phyloP scores from a whole-genome alignment of 2,329 filamentous ascomycete genomes.

The Oidium heveae region DNA sequence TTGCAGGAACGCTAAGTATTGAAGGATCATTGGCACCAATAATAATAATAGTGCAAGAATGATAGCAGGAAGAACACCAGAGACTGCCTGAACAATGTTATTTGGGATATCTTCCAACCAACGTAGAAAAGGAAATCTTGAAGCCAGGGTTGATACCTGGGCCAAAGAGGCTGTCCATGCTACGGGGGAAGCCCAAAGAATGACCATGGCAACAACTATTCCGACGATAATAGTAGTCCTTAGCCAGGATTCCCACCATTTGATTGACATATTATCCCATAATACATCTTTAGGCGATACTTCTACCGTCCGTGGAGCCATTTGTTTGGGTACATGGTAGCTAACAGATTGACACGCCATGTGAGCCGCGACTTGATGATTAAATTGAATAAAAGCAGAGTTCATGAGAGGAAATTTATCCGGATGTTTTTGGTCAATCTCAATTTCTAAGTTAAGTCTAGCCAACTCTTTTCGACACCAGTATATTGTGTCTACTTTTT shows the following conservation, averaged over 20 bases:
- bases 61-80: conserved; percentile 65
- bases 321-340: conserved; percentile 77
- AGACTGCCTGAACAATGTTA: conserved; percentile 36
- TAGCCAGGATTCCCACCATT: conserved; percentile 71
- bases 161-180: conserved; percentile 66
- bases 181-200: conserved; percentile 79
- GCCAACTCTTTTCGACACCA: conserved; percentile 72
- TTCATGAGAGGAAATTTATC: conserved; percentile 83
- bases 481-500: conserved; percentile 88
- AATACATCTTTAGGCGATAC: conserved; percentile 80
- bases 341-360: conserved; percentile 90
- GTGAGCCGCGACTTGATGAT: conserved; percentile 87
- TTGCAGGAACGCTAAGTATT: conserved; percentile 44
- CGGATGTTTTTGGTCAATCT: conserved; percentile 61
- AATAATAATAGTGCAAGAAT: conserved; percentile 54
- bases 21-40: conserved; percentile 59
- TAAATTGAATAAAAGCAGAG: conserved; percentile 95
- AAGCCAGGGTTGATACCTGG: conserved; percentile 46
- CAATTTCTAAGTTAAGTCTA: conserved; percentile 73
- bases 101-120: conserved; percentile 44
- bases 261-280: conserved; percentile 93
- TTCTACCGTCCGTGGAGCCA: conserved; percentile 81
- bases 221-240: conserved; percentile 33
- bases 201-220: conserved; percentile 47
- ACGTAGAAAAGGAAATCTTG: conserved; percentile 37